phyloP scores from a whole-genome alignment of 768 basidiomycete species.

The Auricularia sp. region DNA sequence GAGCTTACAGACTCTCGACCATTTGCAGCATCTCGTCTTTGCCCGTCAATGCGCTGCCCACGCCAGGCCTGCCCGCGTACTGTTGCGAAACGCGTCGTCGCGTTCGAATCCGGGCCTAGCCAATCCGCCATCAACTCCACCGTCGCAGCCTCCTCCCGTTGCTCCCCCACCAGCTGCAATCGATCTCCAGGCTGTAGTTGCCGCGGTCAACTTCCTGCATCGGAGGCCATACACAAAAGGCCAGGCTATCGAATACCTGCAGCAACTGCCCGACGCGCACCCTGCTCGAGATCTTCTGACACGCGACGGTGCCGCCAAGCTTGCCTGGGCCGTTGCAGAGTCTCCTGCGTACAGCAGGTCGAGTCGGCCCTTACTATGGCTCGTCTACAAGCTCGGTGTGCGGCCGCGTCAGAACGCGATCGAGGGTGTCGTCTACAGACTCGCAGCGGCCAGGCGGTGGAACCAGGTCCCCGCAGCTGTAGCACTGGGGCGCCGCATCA shows the following conservation, averaged over 20 bases:
- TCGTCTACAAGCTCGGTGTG: constrained; percentile 42
- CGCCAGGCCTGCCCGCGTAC: constrained; percentile 1
- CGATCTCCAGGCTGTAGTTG: background rate
- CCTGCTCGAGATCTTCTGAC: background rate
- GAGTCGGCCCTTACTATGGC: constrained; percentile 29
- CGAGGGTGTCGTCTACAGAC: constrained; percentile 42
- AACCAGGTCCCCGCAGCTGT: constrained; percentile 36
- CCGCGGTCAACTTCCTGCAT: constrained; percentile 1
- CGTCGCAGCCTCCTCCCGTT: constrained; percentile 3
- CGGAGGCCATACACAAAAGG: constrained; percentile 12
- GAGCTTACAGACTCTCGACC: constrained; percentile 18
- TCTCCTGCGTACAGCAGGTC: constrained; percentile 28
- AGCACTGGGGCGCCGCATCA: constrained; percentile 27
- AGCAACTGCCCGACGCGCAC: background rate
- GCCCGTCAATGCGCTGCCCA: constrained; percentile 16
- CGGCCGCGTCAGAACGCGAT: constrained; percentile 43
- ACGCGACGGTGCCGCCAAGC: background rate
- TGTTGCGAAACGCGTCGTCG: constrained; percentile 13
- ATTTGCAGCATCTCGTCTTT: constrained; percentile 5
- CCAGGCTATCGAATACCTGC: constrained; percentile 1
- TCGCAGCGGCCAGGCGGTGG: constrained; percentile 44
- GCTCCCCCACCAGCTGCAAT: background rate
- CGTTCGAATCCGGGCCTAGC: too few relatives aligned
- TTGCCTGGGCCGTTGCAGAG: constrained; percentile 18
- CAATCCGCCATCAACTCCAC: background rate